Evolutionary conservation across 805 yeast genomes (phyloP).

Genomic region (Lipomyces japonicus): DNA sequence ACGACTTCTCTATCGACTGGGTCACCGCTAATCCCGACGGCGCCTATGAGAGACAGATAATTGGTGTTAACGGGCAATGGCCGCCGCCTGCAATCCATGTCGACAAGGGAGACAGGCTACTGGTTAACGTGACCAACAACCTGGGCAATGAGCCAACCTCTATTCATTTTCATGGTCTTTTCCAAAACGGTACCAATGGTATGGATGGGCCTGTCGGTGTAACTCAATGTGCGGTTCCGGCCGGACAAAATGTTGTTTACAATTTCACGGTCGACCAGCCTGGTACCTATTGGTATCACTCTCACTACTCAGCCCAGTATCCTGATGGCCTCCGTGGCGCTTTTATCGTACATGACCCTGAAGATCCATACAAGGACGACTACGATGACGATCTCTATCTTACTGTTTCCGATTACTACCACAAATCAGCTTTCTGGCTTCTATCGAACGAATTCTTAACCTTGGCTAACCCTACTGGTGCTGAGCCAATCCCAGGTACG

Average conservation of each 20-base stretch:
- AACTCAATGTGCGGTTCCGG: slow-evolving; percentile 89
- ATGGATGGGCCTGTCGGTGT: slow-evolving; percentile 92
- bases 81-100: slow-evolving; percentile 82
- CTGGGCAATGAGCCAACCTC: slow-evolving; percentile 61
- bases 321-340: slow-evolving; percentile 72
- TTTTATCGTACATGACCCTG: slow-evolving; percentile 68
- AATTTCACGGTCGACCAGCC: slow-evolving; percentile 85
- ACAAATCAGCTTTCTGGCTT: slow-evolving; percentile 52
- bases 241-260: slow-evolving; percentile 69
- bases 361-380: slow-evolving; percentile 54
- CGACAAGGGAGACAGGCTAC: slow-evolving; percentile 72
- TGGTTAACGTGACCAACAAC: slow-evolving; percentile 71
- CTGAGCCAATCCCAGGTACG: slow-evolving; percentile 82
- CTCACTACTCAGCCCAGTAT: slow-evolving; percentile 85
- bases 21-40: slow-evolving; percentile 57
- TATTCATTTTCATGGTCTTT: slow-evolving; percentile 92
- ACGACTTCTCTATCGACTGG: slow-evolving; percentile 42
- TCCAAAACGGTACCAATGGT: slow-evolving; percentile 65
- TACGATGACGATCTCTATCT: slow-evolving; percentile 76
- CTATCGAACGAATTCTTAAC: slow-evolving; percentile 54
- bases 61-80: slow-evolving; percentile 65
- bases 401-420: slow-evolving; percentile 86
- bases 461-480: slow-evolving; percentile 90
- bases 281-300: slow-evolving; percentile 97
- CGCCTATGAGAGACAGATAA: slow-evolving; percentile 44